These are phyloP conservation scores for Paecilomyces formosus DNA, from an alignment of 2,329 filamentous ascomycete species.

Conservation along the genomic window DNA sequence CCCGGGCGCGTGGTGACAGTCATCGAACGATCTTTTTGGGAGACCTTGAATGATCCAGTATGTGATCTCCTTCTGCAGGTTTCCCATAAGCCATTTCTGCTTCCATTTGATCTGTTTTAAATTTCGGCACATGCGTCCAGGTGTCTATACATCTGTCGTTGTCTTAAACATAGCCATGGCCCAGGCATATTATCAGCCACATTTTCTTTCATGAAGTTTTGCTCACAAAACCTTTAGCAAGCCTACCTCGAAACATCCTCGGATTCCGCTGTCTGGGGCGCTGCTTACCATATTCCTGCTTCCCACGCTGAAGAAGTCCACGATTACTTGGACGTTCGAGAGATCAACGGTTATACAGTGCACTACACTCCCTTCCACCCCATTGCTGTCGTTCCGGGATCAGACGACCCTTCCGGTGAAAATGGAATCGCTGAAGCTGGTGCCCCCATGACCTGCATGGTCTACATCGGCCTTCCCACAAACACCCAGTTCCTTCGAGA, in stretches of 20 bases:
- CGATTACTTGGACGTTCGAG: constrained; percentile 86
- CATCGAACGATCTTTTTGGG: constrained; percentile 78
- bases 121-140: not conserved
- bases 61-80: constrained; percentile 10
- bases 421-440: constrained; percentile 12
- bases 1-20: constrained; percentile 91
- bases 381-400: constrained; percentile 23
- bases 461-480: constrained; percentile 89
- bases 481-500: constrained; percentile 77
- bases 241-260: constrained; percentile 24
- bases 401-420: not conserved
- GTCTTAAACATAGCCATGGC: not conserved
- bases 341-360: constrained; percentile 95
- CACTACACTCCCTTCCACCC: constrained; percentile 82
- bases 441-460: constrained; percentile 54
- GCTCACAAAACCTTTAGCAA: constrained; percentile 18
- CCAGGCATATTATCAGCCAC: not conserved
- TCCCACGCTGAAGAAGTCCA: constrained; percentile 71
- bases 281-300: constrained; percentile 76
- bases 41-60: constrained; percentile 61
- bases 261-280: constrained; percentile 69
- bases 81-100: not conserved
- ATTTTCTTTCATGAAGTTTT: not conserved
- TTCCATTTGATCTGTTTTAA: not conserved
- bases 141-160: not conserved